phyloP scores from a whole-genome alignment of 495 filamentous ascomycete species.

The Penicillium longicatenatum region DNA sequence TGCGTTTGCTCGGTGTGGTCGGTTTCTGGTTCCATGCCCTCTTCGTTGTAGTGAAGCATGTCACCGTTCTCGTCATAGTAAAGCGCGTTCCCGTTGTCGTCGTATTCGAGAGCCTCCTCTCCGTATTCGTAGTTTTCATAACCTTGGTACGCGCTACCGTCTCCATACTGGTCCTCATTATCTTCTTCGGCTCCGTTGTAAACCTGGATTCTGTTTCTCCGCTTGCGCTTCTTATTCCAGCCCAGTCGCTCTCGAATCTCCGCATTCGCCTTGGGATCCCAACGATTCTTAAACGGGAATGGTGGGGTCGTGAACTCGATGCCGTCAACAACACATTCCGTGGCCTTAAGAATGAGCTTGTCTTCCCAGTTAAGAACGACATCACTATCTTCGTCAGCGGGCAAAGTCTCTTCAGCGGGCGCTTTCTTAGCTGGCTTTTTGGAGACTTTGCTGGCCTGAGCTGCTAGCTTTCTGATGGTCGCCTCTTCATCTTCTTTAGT shows the following conservation, averaged over 20 bases:
- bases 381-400: constrained; percentile 27
- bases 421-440: constrained; percentile 22
- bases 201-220: constrained; percentile 54
- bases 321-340: constrained; percentile 80
- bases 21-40: constrained; percentile 35
- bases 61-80: constrained; percentile 7
- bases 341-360: constrained; percentile 71
- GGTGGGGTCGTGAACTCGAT: constrained; percentile 75
- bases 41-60: constrained; percentile 22
- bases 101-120: neutral
- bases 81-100: neutral
- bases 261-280: constrained; percentile 74
- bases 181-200: constrained; percentile 38
- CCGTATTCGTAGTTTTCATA: neutral
- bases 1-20: constrained; percentile 7
- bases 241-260: constrained; percentile 41
- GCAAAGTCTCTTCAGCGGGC: constrained; percentile 17
- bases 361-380: constrained; percentile 63
- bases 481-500: constrained; percentile 67
- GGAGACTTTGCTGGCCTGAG: constrained; percentile 26
- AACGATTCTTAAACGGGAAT: constrained; percentile 88
- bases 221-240: constrained; percentile 56
- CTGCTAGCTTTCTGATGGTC: constrained; percentile 57
- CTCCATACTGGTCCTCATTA: constrained; percentile 22
- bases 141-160: constrained; percentile 14